Percentiles rank a stretch among this genome's conserved stretches.
Evolutionary conservation across 345 rosid genomes (phyloP).

Genomic region (Brassica juncea): DNA sequence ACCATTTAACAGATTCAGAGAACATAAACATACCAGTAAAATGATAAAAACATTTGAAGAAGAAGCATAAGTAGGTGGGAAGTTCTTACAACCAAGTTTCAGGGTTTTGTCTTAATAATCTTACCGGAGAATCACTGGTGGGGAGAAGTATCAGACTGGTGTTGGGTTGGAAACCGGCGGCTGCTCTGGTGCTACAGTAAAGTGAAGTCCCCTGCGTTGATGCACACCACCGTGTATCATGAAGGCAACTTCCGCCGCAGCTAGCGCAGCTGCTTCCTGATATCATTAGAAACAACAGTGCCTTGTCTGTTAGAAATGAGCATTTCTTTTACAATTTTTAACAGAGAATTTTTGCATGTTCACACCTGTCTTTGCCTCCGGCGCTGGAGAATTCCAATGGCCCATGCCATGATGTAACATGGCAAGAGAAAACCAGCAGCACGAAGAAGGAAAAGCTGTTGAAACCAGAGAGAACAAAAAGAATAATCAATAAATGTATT

Average conservation of each 20-base stretch:
- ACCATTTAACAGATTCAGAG: slow-evolving; percentile 16
- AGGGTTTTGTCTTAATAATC: slow-evolving; percentile 2
- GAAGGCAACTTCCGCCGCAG: slow-evolving; percentile 89
- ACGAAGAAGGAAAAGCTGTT: slow-evolving; percentile 89
- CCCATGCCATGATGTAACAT: slow-evolving; percentile 99
- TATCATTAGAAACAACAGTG: slow-evolving; percentile 1
- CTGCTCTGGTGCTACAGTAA: slow-evolving; percentile 67
- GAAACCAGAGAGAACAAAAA: slow-evolving; percentile 10
- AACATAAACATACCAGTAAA: slow-evolving; percentile 20
- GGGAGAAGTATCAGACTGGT: slow-evolving; percentile 15
- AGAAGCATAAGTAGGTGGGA: slow-evolving; percentile 27
- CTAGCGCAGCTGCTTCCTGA: slow-evolving; percentile 93
- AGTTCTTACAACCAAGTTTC: slow-evolving; percentile 32
- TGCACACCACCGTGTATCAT: slow-evolving; percentile 67
- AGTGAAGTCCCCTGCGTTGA: slow-evolving; percentile 70
- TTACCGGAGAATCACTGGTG: slow-evolving; percentile 14
- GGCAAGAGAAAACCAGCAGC: slow-evolving; percentile 96
- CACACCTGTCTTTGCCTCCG: slow-evolving; percentile 92
- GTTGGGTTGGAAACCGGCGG: slow-evolving; percentile 40
- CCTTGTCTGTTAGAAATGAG: slow-evolving; percentile 1
- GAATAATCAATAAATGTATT: not conserved
- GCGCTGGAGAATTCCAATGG: slow-evolving; percentile 86
- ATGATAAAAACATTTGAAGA: slow-evolving; percentile 18
- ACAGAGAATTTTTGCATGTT: not conserved
- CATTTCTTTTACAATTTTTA: not conserved